Base-by-base conservation (phyloP, 768 basidiomycete genomes). In the Lactarius pseudohatsudake region DNA sequence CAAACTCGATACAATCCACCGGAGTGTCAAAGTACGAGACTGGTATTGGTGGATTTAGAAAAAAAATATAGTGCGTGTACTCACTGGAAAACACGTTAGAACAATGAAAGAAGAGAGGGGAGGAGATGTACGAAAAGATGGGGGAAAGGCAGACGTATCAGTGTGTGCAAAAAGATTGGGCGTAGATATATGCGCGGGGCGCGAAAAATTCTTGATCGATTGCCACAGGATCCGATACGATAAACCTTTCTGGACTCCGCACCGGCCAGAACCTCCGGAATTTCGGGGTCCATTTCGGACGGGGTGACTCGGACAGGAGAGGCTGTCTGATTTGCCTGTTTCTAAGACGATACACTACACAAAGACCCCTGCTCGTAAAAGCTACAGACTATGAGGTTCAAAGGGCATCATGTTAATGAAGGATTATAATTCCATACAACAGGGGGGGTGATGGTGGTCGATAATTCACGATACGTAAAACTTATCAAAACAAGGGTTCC, bases 61-160 rank as follows among this genome's bases (percentile, higher is more conserved):
- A 62, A 53, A 62, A 54, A 22, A 10, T 20, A 63, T 15, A 43
- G 64, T 50, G 6, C 58, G 59, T 67, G 69, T 41, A 82, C 81
- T 83, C 72, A 82, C 81, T 77, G 76, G 64, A 75, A 70, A 73
- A 64, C 74, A 74, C 72, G 75, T 76, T 78, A 77, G 75, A 74
- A 80, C 76, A 75, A 70, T 72, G 76, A 77, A 75, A 72, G 72
- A 74, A 76, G 76, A 66, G 69, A 70, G 71, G 76, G 79, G 75
- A 80, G 82, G 76, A 81, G 82, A 79, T 81, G 81, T 81, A 81
- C 67, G 74, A 71, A 61, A 61, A 72, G 75, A 70, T 75, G 75
- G 76, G 75, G 80, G 78, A 75, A 78, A 74, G 72, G 71, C 69
- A 73, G 70, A 74, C 70, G 71, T 68, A 67, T 63, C 64, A 36